Conservation (phyloP, 257 asterid species). For the Lavandula angustifolia region DNA sequence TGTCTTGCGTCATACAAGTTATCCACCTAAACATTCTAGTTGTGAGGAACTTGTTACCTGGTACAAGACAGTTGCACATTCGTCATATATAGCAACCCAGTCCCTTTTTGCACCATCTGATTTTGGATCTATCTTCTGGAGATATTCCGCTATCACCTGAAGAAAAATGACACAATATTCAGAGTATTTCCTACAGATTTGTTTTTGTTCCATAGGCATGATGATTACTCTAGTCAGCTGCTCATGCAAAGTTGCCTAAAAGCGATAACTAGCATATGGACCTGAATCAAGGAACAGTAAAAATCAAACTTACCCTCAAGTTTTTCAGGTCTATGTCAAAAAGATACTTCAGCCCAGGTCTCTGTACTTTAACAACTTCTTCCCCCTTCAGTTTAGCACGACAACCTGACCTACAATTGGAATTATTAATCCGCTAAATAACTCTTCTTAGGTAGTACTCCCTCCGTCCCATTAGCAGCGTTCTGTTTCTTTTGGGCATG, state of each 20-base stretch:
- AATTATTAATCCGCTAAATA: conserved; percentile 25
- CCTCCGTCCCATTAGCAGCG: too few relatives aligned
- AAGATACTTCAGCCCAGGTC: conserved; percentile 92
- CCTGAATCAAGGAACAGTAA: neutral
- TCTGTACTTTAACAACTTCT: conserved; percentile 84
- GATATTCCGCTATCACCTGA: conserved; percentile 84
- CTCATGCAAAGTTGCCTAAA: conserved; percentile 13
- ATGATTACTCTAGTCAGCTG: conserved; percentile 3
- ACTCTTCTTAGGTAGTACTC: neutral
- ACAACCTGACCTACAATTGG: conserved; percentile 77
- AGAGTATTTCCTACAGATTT: neutral
- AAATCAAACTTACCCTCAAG: conserved; percentile 64
- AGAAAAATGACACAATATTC: neutral
- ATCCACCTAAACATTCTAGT: conserved; percentile 8
- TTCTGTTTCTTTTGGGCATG: too few relatives aligned
- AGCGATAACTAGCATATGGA: neutral
- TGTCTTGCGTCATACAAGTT: neutral
- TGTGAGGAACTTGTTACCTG: conserved; percentile 48
- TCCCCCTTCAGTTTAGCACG: conserved; percentile 79
- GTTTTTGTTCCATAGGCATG: neutral
- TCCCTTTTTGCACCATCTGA: conserved; percentile 99
- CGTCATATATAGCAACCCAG: conserved; percentile 98
- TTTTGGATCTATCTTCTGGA: conserved; percentile 95
- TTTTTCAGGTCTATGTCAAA: conserved; percentile 93
- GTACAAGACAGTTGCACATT: conserved; percentile 90